Percentiles rank a stretch among this genome's conserved stretches.
Conservation (phyloP, 192 early-diverging fungal genomes). For the Coemansia umbellata region DNA sequence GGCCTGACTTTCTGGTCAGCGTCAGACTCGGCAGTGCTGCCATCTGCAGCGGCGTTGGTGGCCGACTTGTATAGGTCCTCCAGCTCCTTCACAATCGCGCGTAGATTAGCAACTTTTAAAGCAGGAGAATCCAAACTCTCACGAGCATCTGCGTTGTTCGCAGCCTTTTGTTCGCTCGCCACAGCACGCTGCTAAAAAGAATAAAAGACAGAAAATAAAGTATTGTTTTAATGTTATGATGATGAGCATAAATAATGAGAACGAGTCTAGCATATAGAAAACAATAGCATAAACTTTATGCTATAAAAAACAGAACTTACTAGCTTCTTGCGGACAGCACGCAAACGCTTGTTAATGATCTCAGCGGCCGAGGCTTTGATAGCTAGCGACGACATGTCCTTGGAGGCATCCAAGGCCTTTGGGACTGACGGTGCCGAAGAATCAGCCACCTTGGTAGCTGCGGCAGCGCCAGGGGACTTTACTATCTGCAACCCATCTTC, state of each 20-base stretch:
- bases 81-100: constrained; percentile 22
- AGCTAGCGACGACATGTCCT: too few relatives aligned
- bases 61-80: constrained; percentile 8
- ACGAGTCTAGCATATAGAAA: too few relatives aligned
- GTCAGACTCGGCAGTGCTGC: too few relatives aligned
- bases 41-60: neutral
- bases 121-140: neutral
- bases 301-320: too few relatives aligned
- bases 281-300: too few relatives aligned
- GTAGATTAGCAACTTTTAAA: constrained; percentile 8
- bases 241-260: too few relatives aligned
- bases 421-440: too few relatives aligned
- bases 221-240: neutral
- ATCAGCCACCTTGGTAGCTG: too few relatives aligned
- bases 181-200: constrained; percentile 16
- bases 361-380: constrained; percentile 1
- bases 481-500: too few relatives aligned
- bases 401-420: too few relatives aligned
- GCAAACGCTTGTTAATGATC: constrained; percentile 13
- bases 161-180: constrained; percentile 7
- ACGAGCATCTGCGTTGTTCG: neutral
- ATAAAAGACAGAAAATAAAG: neutral
- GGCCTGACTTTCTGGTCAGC: too few relatives aligned
- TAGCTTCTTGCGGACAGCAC: constrained; percentile 19
- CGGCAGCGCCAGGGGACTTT: too few relatives aligned